Evolutionary conservation across 805 yeast genomes (phyloP).

Genomic region (Candida orba): DNA sequence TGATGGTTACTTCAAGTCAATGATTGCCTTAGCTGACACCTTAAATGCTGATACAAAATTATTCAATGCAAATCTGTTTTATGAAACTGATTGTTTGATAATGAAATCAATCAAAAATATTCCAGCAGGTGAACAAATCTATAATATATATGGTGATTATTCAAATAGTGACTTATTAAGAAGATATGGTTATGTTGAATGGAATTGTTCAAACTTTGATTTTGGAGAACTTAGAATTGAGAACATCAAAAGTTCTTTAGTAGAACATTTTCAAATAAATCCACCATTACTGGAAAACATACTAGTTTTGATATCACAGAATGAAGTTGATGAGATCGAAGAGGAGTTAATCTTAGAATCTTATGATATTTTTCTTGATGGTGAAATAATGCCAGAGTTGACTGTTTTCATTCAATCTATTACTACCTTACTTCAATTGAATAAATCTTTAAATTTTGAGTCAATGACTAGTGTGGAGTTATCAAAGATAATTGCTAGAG

Average conservation of each 20-base stretch:
- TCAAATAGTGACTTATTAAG: constrained; percentile 88
- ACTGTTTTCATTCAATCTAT: constrained; percentile 46
- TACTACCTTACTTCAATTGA: constrained; percentile 26
- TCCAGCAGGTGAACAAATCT: constrained; percentile 62
- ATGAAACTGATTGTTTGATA: constrained; percentile 41
- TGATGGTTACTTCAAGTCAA: constrained; percentile 55
- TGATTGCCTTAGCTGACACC: constrained; percentile 92
- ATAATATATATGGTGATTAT: constrained; percentile 83
- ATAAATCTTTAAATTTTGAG: constrained; percentile 18
- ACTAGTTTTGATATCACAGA: constrained; percentile 22
- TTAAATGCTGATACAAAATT: constrained; percentile 76
- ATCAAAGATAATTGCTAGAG: constrained; percentile 36
- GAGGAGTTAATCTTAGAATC: constrained; percentile 42
- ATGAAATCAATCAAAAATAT: constrained; percentile 68
- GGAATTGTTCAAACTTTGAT: constrained; percentile 63
- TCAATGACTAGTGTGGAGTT: constrained; percentile 12
- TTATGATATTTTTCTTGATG: constrained; percentile 54
- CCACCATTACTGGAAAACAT: constrained; percentile 28
- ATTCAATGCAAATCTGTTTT: constrained; percentile 67
- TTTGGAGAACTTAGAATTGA: constrained; percentile 65
- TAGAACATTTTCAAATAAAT: constrained; percentile 15
- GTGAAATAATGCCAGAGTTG: constrained; percentile 55
- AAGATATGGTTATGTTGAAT: constrained; percentile 87
- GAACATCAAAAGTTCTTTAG: constrained; percentile 33
- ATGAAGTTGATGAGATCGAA: constrained; percentile 30